A percentile compares a stretch with the other conserved stretches of the same genome.
These are phyloP conservation scores for Ceratobasidium sp. DNA, from an alignment of 1,284 basidiomycete genomes.

Conservation along the genomic window DNA sequence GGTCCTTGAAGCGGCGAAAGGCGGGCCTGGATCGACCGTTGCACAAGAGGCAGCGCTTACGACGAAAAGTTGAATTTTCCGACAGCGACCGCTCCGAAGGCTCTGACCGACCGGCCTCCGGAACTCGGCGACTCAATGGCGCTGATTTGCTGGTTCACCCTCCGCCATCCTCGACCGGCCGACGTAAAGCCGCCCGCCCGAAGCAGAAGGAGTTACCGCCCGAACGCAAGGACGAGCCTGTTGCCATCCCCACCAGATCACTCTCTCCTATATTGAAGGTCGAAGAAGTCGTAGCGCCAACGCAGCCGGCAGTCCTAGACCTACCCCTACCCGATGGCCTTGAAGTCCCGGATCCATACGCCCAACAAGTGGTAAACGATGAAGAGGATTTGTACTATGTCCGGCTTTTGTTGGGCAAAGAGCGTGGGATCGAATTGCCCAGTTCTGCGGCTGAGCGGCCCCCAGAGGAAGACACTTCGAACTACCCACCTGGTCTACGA, in stretches of 20 bases:
- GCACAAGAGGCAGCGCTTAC: slow-evolving; percentile 35
- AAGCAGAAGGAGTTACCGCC: slow-evolving; percentile 42
- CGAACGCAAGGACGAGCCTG: slow-evolving; percentile 50
- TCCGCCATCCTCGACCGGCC: slow-evolving; percentile 19
- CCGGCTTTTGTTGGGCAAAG: slow-evolving; percentile 35
- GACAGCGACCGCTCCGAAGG: slow-evolving; percentile 40
- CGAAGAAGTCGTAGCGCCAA: slow-evolving; percentile 51
- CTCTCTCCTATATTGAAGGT: slow-evolving; percentile 52
- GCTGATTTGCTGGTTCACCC: slow-evolving; percentile 5
- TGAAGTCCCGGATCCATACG: slow-evolving; percentile 65
- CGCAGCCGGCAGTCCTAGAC: slow-evolving; percentile 43
- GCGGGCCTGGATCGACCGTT: slow-evolving; percentile 27
- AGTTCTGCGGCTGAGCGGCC: slow-evolving; percentile 10
- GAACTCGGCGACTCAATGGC: slow-evolving; percentile 5
- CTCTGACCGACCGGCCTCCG: neutral
- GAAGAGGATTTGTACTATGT: slow-evolving; percentile 92
- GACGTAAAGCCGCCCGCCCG: slow-evolving; percentile 27
- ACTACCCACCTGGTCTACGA: slow-evolving; percentile 59
- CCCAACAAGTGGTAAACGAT: slow-evolving; percentile 77
- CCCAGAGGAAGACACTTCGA: slow-evolving; percentile 36
- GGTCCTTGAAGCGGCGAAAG: slow-evolving; percentile 41
- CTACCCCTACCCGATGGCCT: slow-evolving; percentile 10
- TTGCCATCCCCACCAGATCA: slow-evolving; percentile 53
- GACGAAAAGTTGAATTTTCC: slow-evolving; percentile 44
- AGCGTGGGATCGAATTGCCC: slow-evolving; percentile 45